Percentiles rank a stretch among this genome's conserved stretches.
Evolutionary conservation across 306 rosid species (phyloP).

Genomic region (Trifolium fragiferum): DNA sequence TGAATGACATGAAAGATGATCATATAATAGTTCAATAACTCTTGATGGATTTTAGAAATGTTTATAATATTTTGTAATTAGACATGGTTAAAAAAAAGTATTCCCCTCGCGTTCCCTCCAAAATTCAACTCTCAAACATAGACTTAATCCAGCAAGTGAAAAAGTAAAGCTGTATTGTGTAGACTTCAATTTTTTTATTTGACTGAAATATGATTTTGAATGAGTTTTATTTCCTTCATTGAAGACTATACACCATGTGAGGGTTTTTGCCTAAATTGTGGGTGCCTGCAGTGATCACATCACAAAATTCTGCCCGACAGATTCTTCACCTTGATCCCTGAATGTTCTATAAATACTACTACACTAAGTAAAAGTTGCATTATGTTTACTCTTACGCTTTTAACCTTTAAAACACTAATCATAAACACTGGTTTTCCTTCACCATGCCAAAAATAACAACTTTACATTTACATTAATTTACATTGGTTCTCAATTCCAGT

Average conservation of each 20-base stretch:
- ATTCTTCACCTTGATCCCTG: constrained; percentile 23
- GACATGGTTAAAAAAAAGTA: too few relatives aligned
- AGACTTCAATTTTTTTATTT: constrained; percentile 16
- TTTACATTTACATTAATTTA: constrained; percentile 11
- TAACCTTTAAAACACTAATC: constrained; percentile 5
- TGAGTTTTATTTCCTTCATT: constrained; percentile 21
- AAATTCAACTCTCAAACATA: too few relatives aligned
- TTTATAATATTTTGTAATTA: too few relatives aligned
- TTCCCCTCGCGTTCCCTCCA: too few relatives aligned
- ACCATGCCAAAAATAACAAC: constrained; percentile 19
- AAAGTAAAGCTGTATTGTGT: constrained; percentile 7
- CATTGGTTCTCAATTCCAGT: constrained; percentile 10
- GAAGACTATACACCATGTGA: constrained; percentile 24
- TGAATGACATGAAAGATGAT: background rate
- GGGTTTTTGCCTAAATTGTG: constrained; percentile 10
- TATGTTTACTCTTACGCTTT: constrained; percentile 4
- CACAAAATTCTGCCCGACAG: background rate
- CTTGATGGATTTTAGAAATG: background rate
- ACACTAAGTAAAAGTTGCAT: constrained; percentile 12
- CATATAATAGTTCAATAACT: background rate
- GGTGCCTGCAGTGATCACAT: constrained; percentile 9
- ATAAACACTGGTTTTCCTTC: background rate
- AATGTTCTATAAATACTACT: constrained; percentile 13
- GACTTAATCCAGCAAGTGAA: constrained; percentile 12
- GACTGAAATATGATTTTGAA: background rate